A percentile compares a stretch with the other conserved stretches of the same genome.
phyloP scores from a whole-genome alignment of 768 basidiomycete species.

The Phanerochaete sordida region DNA sequence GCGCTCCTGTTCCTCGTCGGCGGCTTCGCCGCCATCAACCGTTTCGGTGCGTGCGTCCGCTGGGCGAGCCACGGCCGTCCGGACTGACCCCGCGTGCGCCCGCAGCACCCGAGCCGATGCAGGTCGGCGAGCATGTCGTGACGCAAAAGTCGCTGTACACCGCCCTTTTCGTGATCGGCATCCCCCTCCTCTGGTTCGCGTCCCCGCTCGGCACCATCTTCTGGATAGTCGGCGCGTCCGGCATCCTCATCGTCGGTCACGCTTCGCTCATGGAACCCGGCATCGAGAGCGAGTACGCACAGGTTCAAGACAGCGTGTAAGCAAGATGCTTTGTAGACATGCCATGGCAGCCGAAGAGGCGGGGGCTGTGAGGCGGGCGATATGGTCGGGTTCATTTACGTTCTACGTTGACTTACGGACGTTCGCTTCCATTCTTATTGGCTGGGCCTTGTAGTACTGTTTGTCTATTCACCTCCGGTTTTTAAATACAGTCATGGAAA shows the following conservation, averaged over 20 bases:
- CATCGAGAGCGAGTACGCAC: conserved; percentile 88
- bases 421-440: background rate
- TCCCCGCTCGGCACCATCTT: conserved; percentile 83
- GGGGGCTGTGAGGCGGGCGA: background rate
- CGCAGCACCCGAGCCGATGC: conserved; percentile 78
- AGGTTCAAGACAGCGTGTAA: conserved; percentile 68
- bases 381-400: background rate
- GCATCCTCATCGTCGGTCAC: conserved; percentile 80
- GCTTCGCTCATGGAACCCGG: conserved; percentile 91
- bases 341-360: background rate
- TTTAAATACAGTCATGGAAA: conserved; percentile 4
- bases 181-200: conserved; percentile 80
- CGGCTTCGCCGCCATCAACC: conserved; percentile 87
- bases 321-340: background rate
- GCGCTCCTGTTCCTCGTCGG: conserved; percentile 87
- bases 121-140: conserved; percentile 75
- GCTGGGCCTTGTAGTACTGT: conserved; percentile 2
- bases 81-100: background rate
- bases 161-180: conserved; percentile 85
- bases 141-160: conserved; percentile 91
- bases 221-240: conserved; percentile 90
- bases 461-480: conserved; percentile 1
- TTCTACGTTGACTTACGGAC: background rate
- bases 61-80: background rate
- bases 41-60: conserved; percentile 59